Conservation (phyloP, 2,329 filamentous ascomycete genomes). For the Cladophialophora immunda region DNA sequence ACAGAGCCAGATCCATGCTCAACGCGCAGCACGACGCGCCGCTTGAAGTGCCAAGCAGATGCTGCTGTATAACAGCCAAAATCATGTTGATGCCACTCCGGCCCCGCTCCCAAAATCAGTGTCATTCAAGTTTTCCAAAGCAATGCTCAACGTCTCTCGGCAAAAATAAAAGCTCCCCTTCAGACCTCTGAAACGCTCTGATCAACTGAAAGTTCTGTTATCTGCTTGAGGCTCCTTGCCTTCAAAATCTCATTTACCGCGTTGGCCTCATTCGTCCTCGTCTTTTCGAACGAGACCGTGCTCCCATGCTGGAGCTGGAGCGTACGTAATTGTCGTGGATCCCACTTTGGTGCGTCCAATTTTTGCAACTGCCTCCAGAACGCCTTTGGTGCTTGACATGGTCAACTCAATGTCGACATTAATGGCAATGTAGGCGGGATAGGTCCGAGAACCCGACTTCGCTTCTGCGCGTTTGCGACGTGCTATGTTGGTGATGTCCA, state of each 20-base stretch:
- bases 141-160: neutral
- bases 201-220: neutral
- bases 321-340: slow-evolving; percentile 2
- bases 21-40: neutral
- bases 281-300: neutral
- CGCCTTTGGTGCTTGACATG: slow-evolving; percentile 15
- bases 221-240: neutral
- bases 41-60: neutral
- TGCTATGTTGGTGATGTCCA: slow-evolving; percentile 7
- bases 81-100: neutral
- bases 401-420: slow-evolving; percentile 6
- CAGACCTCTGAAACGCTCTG: neutral
- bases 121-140: neutral
- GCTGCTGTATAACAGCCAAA: neutral
- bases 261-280: neutral
- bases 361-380: slow-evolving; percentile 10
- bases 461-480: neutral
- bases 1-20: neutral
- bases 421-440: neutral
- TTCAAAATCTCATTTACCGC: neutral
- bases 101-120: neutral
- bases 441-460: neutral
- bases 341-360: slow-evolving; percentile 6
- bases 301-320: slow-evolving; percentile 8
- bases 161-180: neutral